A percentile compares a stretch with the other conserved stretches of the same genome.
Conservation (phyloP, 768 basidiomycete genomes). For the Phanerochaete carnosa region DNA sequence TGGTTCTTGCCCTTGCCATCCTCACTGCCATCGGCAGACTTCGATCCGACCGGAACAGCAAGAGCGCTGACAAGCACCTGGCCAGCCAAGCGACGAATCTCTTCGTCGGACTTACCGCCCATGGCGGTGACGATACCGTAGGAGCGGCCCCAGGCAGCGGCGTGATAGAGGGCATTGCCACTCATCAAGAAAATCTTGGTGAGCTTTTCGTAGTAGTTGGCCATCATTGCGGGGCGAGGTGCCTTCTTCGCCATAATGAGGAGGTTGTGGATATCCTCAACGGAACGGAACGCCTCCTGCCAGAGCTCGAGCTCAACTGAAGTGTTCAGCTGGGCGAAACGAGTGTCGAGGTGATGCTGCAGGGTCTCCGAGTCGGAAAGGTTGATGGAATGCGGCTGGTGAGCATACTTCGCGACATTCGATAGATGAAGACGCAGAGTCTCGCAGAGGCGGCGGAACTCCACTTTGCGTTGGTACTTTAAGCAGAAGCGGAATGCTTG, state of each 20-base stretch:
- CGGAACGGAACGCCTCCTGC: constrained; percentile 98
- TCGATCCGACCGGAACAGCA: constrained; percentile 81
- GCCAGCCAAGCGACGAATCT: constrained; percentile 76
- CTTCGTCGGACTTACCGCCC: constrained; percentile 74
- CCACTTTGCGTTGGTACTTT: constrained; percentile 89
- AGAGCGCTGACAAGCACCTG: constrained; percentile 92
- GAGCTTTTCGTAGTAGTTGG: constrained; percentile 97
- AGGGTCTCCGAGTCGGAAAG: constrained; percentile 93
- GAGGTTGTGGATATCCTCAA: constrained; percentile 96
- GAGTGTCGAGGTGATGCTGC: constrained; percentile 93
- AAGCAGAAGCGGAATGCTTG: constrained; percentile 98
- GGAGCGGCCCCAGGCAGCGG: constrained; percentile 92
- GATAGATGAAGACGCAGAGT: constrained; percentile 92
- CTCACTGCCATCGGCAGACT: constrained; percentile 46
- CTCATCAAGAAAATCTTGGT: constrained; percentile 96
- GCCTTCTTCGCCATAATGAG: constrained; percentile 92
- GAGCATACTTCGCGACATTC: constrained; percentile 93
- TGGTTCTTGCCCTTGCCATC: constrained; percentile 63
- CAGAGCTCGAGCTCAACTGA: constrained; percentile 98
- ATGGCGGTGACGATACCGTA: constrained; percentile 68
- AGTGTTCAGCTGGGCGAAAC: constrained; percentile 94
- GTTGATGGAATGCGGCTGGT: constrained; percentile 93
- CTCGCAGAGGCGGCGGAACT: constrained; percentile 95
- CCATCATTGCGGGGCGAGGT: constrained; percentile 94
- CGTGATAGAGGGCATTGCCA: constrained; percentile 92